phyloP scores from a whole-genome alignment of 148 eudicot genomes.

The Amaranthus hypochondriacus region DNA sequence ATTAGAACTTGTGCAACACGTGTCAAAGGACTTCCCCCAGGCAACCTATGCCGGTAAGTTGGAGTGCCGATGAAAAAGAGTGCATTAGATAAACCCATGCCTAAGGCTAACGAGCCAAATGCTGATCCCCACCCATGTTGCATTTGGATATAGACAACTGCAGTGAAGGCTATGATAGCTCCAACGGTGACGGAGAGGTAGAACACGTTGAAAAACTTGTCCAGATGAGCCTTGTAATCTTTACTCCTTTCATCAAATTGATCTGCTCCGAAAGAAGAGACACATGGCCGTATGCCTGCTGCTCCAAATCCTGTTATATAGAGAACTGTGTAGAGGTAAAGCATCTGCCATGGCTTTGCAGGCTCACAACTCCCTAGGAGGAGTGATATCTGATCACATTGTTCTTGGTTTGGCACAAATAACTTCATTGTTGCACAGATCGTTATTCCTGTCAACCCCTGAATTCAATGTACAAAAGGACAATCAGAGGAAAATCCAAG shows the following conservation, averaged over 20 bases:
- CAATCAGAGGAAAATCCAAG: not conserved
- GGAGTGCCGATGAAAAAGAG: constrained; percentile 86
- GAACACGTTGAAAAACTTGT: constrained; percentile 76
- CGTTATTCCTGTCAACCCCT: constrained; percentile 87
- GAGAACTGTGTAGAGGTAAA: constrained; percentile 52
- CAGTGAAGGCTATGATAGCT: constrained; percentile 78
- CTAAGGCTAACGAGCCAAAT: constrained; percentile 68
- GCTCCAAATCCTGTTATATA: constrained; percentile 85
- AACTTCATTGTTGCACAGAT: constrained; percentile 58
- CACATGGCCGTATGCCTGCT: constrained; percentile 87
- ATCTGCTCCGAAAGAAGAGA: constrained; percentile 89
- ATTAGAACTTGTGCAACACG: constrained; percentile 78
- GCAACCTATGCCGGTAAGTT: constrained; percentile 68
- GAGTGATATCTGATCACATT: constrained; percentile 56
- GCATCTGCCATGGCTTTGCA: constrained; percentile 86
- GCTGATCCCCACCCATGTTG: constrained; percentile 72
- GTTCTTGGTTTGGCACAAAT: constrained; percentile 68
- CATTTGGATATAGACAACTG: constrained; percentile 72
- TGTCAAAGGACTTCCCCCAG: constrained; percentile 90
- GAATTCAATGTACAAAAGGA: not conserved
- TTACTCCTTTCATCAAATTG: constrained; percentile 74
- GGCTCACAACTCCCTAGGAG: constrained; percentile 73
- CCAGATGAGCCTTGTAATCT: constrained; percentile 60
- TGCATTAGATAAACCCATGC: constrained; percentile 71
- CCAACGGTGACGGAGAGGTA: constrained; percentile 77